Evolutionary conservation across 257 asterid species (phyloP), one percentile per base, ranked within the genome.

Genomic region (Fraxinus anomala): DNA sequence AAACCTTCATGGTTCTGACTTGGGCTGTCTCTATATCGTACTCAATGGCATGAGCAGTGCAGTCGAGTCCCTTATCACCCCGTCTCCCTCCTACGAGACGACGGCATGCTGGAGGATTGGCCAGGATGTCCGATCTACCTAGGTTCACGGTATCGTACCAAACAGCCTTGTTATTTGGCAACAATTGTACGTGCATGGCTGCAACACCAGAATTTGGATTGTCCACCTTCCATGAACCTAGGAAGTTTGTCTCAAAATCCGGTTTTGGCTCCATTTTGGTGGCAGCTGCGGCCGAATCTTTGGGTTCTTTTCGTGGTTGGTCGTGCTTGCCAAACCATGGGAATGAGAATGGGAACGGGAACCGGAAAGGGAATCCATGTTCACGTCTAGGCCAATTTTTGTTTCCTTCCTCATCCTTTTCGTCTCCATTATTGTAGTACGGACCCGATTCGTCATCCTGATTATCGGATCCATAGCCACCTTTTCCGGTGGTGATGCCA

Each of bases 101-200:
- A 11, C 56, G 86, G 70, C 97, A 92, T 10, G 26, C 63, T 10
- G 70, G 80, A 1, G 97, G 97, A 0, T 81, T 10, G 23, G 75
- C 19, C 76, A 74, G 3, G 14, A 92, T 79, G 16, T 85, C 92
- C 0, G 97, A 96, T 28, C 88, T 80, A 3, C 98, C 99, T 16
- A 92, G 94, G 54, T 89, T 86, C 0, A 91, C 88, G 0, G 99
- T 90, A 24, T 96, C 99, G 67, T 24, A 91, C 97, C 97, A 93
- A 0, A 91, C 85, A 2, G 82, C 92, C 83, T 89, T 96, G 49
- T 87, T 86, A 42, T 88, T 88, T 8, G 94, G 97, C 96, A 93
- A 82, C 79, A 96, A 76, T 14, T 96, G 97, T 66, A 92, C 61
- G 59, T 96, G 98, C 98, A 96, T 96, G 65, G 96, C 96, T 0